Evolutionary conservation across 139 green algal genomes (phyloP).

Genomic region (Marvania coccoides): DNA sequence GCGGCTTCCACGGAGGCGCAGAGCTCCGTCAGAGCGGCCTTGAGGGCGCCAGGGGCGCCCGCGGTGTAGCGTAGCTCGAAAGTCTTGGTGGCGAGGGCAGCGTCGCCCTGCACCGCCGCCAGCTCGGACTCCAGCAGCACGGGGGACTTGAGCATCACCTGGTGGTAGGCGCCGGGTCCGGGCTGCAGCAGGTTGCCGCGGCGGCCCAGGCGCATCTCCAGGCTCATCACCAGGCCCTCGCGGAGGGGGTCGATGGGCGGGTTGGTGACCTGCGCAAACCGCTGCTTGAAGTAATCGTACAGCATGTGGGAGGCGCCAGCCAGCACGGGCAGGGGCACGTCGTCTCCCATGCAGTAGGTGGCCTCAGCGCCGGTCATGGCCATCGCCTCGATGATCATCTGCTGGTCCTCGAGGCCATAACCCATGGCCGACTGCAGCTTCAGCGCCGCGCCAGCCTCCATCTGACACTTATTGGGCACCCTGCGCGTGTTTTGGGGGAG

Average conservation of each 20-base stretch:
- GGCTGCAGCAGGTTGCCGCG: constrained; percentile 94
- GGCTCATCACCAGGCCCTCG: constrained; percentile 96
- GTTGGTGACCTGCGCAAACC: constrained; percentile 99
- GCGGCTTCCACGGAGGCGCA: constrained; percentile 73
- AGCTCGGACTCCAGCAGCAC: constrained; percentile 91
- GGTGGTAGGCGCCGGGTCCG: constrained; percentile 35
- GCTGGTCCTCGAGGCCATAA: constrained; percentile 83
- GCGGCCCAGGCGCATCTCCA: constrained; percentile 90
- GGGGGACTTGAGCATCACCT: constrained; percentile 74
- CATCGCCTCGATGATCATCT: constrained; percentile 97
- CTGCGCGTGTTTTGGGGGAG: not conserved
- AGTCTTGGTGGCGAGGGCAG: constrained; percentile 43
- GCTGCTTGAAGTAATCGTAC: constrained; percentile 99
- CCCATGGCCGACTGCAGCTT: constrained; percentile 56
- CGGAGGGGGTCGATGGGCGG: constrained; percentile 98
- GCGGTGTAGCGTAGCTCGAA: constrained; percentile 56
- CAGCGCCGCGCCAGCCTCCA: constrained; percentile 49
- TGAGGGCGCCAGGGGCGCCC: constrained; percentile 45
- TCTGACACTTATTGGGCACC: constrained; percentile 31
- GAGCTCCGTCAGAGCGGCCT: constrained; percentile 53
- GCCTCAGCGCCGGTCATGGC: constrained; percentile 83
- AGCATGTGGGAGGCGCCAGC: constrained; percentile 83
- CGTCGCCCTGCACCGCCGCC: constrained; percentile 47
- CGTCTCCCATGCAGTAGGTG: constrained; percentile 99
- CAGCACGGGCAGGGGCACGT: constrained; percentile 93